Evolutionary conservation across 129 eudicot genomes (phyloP), one percentile per base, ranked within the genome.

Genomic region (Ambrosia trifida): DNA sequence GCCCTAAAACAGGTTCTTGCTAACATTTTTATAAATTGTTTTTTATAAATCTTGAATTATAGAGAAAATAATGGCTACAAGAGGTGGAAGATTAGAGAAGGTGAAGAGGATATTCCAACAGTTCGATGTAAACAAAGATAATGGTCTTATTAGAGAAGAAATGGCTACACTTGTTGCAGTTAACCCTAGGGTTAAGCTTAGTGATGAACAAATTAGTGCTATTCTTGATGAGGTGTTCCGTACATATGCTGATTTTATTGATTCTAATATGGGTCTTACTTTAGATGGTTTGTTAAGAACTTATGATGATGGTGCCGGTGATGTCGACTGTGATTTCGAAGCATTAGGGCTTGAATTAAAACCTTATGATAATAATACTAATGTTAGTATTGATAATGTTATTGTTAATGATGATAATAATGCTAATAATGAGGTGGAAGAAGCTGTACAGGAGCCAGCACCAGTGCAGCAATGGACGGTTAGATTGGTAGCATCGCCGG

Each of bases 251-350:
- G 97, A 94, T 36, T 94, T 89, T 73, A 90, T 94, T 38, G 97
- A 90, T 63, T 80, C 88, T 5, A 96, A 81, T 0, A 90, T 80
- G 40, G 99, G 99, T 12, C 84, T 94, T 10, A 87, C 90, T 4
- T 88, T 73, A 47, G 97, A 90, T 38, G 99, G 99, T 9, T 76
- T 94, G 10, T 70, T 94, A 7, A 88, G 99, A 2, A 94, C 99
- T 3, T 94, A 94, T 60, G 97, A 94, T 49, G 99, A 94, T 43
- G 99, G 99, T 7, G 99, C 99, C 16, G 99, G 99, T n/a, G 99
- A 94, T 32, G 99, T 94, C 20, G 99, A 94, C 67, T 91, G 97
- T 6, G 99, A 94, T 84, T 94, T 90, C 13, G 99, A 94, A 51
- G 99, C 99, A 2, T 66, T 94, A 4, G 92, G 88, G 64, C 88